These are phyloP conservation scores for Beta vulgaris DNA, from an alignment of 148 eudicot species.

Conservation along the genomic window DNA sequence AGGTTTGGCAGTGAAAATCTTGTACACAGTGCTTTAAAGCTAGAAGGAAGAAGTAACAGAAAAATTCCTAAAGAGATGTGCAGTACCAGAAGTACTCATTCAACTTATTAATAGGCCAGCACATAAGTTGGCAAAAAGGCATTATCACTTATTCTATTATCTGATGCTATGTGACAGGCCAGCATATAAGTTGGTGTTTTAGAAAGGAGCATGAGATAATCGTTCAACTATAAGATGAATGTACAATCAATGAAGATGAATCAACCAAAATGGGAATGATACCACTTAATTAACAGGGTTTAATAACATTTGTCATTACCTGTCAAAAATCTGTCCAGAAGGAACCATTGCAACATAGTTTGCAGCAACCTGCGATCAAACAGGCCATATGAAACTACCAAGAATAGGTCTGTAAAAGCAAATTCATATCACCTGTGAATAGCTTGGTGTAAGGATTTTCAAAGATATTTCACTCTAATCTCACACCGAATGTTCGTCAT, in stretches of 20 bases:
- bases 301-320: conserved; percentile 36
- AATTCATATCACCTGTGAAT: background rate
- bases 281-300: background rate
- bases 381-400: conserved; percentile 2
- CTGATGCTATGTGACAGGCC: background rate
- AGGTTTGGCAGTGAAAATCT: conserved; percentile 3
- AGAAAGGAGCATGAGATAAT: background rate
- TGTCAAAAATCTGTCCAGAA: conserved; percentile 95
- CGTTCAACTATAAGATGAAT: background rate
- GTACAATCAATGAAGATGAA: background rate
- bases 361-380: conserved; percentile 74
- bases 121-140: background rate
- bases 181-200: background rate
- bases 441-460: no score
- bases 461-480: no score
- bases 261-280: background rate
- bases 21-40: background rate
- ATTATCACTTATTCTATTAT: background rate
- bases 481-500: no score
- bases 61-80: background rate
- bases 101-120: no score
- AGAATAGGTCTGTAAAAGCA: background rate
- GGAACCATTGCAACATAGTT: conserved; percentile 99
- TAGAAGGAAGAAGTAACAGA: background rate
- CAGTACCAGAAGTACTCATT: background rate